phyloP scores from a whole-genome alignment of 2,329 filamentous ascomycete species.

The Lojkania enalia region DNA sequence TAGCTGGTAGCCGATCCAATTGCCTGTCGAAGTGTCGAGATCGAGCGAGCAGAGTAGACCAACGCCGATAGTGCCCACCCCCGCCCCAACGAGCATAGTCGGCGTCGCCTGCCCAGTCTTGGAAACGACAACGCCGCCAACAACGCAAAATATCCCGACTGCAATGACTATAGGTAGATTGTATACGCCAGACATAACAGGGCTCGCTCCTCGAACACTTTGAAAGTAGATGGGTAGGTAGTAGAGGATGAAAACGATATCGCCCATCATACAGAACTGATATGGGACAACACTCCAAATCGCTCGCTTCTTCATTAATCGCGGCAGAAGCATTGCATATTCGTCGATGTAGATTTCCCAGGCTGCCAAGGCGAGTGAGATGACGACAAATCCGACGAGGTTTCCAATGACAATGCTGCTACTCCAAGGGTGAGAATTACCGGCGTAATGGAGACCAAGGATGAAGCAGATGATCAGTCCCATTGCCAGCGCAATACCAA shows the following conservation, averaged over 20 bases:
- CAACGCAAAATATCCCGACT: constrained; percentile 20
- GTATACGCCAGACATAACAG: constrained; percentile 45
- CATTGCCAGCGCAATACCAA: constrained; percentile 48
- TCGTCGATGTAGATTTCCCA: constrained; percentile 47
- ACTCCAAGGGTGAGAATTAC: constrained; percentile 31
- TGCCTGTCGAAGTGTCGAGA: constrained; percentile 36
- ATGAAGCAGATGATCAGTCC: constrained; percentile 47
- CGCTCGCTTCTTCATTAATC: constrained; percentile 45
- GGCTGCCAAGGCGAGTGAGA: constrained; percentile 42
- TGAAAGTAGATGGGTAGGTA: constrained; percentile 57
- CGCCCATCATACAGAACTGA: constrained; percentile 42
- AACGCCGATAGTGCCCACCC: constrained; percentile 37
- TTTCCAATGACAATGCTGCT: constrained; percentile 49
- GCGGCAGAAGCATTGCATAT: constrained; percentile 45
- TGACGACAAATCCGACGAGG: constrained; percentile 49
- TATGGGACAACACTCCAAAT: constrained; percentile 42
- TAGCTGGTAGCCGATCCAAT: constrained; percentile 54
- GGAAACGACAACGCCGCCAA: constrained; percentile 22
- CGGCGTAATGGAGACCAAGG: constrained; percentile 53
- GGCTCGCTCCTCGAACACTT: constrained; percentile 38
- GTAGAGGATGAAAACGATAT: constrained; percentile 47
- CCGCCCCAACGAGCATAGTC: constrained; percentile 32
- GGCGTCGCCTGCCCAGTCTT: constrained; percentile 42
- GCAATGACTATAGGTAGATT: constrained; percentile 50
- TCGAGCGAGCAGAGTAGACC: constrained; percentile 50